Base-by-base conservation (phyloP, 2,329 filamentous ascomycete genomes). In the Trichoderma sp. region DNA sequence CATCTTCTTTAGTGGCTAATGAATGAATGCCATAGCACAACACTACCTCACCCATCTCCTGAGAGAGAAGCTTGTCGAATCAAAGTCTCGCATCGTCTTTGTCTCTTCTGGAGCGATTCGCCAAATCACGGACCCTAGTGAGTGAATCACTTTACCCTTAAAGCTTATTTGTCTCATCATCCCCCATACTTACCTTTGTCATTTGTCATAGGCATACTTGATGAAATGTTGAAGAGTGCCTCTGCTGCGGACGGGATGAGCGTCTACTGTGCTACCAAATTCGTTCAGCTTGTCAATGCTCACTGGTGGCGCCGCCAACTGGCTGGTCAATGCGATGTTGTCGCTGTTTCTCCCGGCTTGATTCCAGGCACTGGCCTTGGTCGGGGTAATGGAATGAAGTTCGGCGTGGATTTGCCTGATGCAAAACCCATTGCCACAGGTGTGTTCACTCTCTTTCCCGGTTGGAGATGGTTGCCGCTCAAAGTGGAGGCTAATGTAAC, bases 271-370 rank as follows among this genome's bases (percentile, higher is more conserved):
- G 76, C 79, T 48, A 81, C 80, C 69, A 87, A 87, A 70, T 86
- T 87, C 67, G 76, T 80, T 1, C 83, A 84, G 69, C 78, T 86
- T 0, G 80, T 86, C 1, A 78, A 78, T 7, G 83, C 84, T 1
- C 84, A 86, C 57, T 87, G 84, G 84, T 87, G 84, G 85, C 83
- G 83, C 2, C 83, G 84, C 4, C 77, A 85, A 70, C 79, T 87
- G n/a, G 66, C 71, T 0, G 81, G 76, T 27, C 74, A 77, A 29
- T 83, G 80, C 72, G 71, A 75, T 5, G 81, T 87, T 22, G 79
- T 87, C 5, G 84, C 84, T 12, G 84, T 85, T 6, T 86, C 84
- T 9, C 84, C 85, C 0, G 85, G 85, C 1, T 71, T 86, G 4
- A 81, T 87, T 42, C 84, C 84, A 2, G 71, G 71, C n/a, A 86